phyloP scores from a whole-genome alignment of 2,329 filamentous ascomycete genomes.

The Penicillium sp. region DNA sequence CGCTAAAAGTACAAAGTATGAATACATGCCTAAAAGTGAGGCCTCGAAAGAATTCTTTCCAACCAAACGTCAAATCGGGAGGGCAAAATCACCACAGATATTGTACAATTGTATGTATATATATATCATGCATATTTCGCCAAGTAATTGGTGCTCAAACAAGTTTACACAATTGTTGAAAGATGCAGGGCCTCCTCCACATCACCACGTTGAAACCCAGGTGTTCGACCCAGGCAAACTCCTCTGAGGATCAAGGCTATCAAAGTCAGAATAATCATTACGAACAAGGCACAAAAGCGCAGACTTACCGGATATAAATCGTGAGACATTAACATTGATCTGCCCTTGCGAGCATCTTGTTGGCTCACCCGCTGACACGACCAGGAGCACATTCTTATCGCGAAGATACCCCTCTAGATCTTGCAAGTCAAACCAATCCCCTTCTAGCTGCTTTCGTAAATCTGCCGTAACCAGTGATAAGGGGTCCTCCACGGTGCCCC shows the following conservation, averaged over 20 bases:
- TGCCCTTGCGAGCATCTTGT: neutral
- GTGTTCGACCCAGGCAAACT: constrained; percentile 30
- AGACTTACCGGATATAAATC: neutral
- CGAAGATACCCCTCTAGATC: constrained; percentile 27
- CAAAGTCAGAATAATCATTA: constrained; percentile 9
- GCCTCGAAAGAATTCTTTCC: neutral
- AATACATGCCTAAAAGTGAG: neutral
- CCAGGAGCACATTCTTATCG: constrained; percentile 19
- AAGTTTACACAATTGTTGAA: neutral
- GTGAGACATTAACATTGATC: neutral
- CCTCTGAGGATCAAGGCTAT: constrained; percentile 22
- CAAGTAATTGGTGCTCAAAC: neutral
- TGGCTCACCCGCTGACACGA: constrained; percentile 7
- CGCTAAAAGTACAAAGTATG: neutral
- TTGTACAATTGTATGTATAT: neutral
- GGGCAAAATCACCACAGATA: neutral
- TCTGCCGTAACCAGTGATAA: constrained; percentile 14
- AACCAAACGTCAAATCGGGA: neutral
- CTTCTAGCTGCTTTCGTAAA: constrained; percentile 20
- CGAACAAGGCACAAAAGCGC: neutral
- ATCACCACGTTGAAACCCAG: constrained; percentile 25
- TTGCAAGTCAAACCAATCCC: constrained; percentile 30
- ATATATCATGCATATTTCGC: neutral
- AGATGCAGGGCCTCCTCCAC: constrained; percentile 25
- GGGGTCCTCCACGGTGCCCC: constrained; percentile 17